phyloP scores from a whole-genome alignment of 352 stramenopile genomes.

The Detonula confervacea region DNA sequence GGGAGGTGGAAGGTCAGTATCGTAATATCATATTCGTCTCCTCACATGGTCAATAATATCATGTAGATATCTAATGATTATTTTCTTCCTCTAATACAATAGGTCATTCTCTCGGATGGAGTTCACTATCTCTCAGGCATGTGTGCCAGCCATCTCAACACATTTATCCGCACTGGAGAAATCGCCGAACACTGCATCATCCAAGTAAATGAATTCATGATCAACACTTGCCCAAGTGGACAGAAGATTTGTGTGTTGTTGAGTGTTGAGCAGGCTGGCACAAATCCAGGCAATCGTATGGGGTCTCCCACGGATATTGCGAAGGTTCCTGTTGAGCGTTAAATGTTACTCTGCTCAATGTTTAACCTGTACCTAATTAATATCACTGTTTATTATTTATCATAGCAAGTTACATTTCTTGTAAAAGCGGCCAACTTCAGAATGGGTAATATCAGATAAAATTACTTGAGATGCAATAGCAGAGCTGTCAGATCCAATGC shows the following conservation, averaged over 20 bases:
- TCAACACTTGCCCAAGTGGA: constrained; percentile 68
- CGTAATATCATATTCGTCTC: too few species aligned
- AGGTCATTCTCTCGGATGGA: constrained; percentile 78
- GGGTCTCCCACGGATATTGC: constrained; percentile 68
- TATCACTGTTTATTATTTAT: too few species aligned
- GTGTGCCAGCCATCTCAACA: constrained; percentile 80
- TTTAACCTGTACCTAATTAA: too few species aligned
- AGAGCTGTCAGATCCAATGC: background rate
- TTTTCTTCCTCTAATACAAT: too few species aligned
- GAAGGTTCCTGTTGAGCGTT: too few species aligned
- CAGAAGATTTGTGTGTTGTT: constrained; percentile 75
- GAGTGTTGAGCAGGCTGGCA: constrained; percentile 37
- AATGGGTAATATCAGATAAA: background rate
- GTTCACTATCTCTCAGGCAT: constrained; percentile 73
- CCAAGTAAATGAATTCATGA: constrained; percentile 70
- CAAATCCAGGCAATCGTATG: constrained; percentile 53
- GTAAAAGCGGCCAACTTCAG: background rate
- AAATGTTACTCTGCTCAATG: too few species aligned
- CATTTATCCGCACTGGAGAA: constrained; percentile 49
- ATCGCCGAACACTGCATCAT: constrained; percentile 59
- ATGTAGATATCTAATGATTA: too few species aligned
- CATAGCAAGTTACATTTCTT: background rate
- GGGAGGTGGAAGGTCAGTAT: constrained; percentile 51
- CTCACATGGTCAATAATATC: too few species aligned
- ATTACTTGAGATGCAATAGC: background rate